These are phyloP conservation scores for Magnaporthiopsis rhizophila DNA, from an alignment of 2,329 filamentous ascomycete genomes.

Conservation along the genomic window DNA sequence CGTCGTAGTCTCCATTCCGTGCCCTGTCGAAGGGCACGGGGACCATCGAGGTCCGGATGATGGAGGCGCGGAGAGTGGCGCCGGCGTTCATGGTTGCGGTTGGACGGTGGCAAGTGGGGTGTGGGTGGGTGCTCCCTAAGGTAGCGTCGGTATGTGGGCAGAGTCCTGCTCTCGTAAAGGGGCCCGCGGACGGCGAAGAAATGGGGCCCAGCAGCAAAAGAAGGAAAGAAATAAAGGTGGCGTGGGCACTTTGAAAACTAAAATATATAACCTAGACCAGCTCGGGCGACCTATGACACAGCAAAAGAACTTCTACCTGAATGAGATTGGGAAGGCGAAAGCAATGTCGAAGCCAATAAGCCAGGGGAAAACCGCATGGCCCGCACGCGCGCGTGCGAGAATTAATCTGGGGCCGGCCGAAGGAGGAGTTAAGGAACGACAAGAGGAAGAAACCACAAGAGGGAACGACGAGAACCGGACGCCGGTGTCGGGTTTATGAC, in stretches of 20 bases:
- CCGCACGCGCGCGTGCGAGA: neutral
- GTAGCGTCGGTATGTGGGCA: neutral
- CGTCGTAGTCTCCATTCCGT: neutral
- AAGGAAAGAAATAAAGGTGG: neutral
- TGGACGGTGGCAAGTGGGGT: neutral
- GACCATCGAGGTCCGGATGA: conserved; percentile 5
- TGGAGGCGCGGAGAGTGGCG: conserved; percentile 3
- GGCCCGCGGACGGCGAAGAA: neutral
- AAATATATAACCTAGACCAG: neutral
- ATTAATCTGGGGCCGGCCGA: neutral
- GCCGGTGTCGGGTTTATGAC: neutral
- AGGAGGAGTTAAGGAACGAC: neutral
- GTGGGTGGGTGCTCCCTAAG: neutral
- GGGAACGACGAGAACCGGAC: neutral
- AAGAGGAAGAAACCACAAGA: neutral
- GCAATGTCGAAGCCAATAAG: neutral
- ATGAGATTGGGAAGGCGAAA: neutral
- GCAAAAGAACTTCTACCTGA: neutral
- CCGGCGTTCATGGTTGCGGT: conserved; percentile 5
- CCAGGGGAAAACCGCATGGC: neutral
- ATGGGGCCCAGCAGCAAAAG: neutral
- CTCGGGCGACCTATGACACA: too few relatives aligned
- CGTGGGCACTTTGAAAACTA: neutral
- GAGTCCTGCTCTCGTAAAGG: neutral
- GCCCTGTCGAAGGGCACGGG: neutral